Evolutionary conservation across 352 stramenopile genomes (phyloP).

Genomic region (Phytopythium chamaehyphon): DNA sequence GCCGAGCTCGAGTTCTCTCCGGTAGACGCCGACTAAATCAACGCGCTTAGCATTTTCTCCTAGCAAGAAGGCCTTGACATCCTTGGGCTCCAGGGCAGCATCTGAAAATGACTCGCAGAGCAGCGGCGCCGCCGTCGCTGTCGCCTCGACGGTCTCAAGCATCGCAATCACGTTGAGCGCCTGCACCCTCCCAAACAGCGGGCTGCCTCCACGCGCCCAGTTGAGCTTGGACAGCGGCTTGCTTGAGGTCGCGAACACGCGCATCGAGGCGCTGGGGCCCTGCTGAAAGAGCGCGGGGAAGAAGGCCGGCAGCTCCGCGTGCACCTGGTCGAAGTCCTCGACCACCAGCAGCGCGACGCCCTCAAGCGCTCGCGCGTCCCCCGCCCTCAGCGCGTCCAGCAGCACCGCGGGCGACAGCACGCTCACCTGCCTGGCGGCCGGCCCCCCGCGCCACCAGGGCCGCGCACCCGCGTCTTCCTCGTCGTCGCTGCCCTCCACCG

Average conservation of each 20-base stretch:
- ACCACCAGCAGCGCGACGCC: conserved; percentile 51
- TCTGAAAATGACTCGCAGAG: conserved; percentile 45
- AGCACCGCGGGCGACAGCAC: conserved; percentile 47
- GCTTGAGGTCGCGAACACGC: conserved; percentile 58
- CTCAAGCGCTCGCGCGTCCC: conserved; percentile 11
- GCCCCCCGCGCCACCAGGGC: conserved; percentile 20
- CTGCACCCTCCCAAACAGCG: conserved; percentile 56
- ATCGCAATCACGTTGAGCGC: conserved; percentile 62
- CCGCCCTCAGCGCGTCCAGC: conserved; percentile 29
- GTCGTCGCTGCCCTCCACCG: conserved; percentile 31
- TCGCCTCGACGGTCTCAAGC: conserved; percentile 13
- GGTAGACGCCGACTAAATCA: conserved; percentile 59
- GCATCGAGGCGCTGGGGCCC: conserved; percentile 6
- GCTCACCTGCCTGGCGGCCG: conserved; percentile 14
- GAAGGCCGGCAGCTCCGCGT: conserved; percentile 55
- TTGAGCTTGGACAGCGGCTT: conserved; percentile 50
- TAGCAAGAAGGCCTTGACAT: conserved; percentile 56
- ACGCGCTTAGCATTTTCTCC: conserved; percentile 70
- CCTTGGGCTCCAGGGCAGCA: conserved; percentile 1
- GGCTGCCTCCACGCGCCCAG: conserved; percentile 36
- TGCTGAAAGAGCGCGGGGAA: conserved; percentile 33
- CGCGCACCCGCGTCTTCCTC: background rate
- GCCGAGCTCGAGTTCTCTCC: conserved; percentile 58
- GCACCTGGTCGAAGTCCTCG: conserved; percentile 62
- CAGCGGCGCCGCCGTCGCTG: conserved; percentile 32